phyloP scores from a whole-genome alignment of 1,284 basidiomycete species.

The Heterobasidion occidentale region DNA sequence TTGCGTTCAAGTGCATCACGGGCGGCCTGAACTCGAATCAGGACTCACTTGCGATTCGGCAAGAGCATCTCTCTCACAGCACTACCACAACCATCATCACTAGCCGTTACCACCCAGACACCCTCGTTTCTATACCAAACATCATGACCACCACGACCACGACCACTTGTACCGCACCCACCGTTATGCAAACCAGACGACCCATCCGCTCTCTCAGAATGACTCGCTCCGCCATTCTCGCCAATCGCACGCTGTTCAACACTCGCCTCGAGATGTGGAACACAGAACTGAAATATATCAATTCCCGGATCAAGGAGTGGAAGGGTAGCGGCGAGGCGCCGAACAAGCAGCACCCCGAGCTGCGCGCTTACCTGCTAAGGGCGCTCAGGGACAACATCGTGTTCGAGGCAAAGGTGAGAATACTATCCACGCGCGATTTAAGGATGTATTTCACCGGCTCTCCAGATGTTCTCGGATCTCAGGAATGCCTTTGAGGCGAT shows the following conservation, averaged over 20 bases:
- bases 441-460: not conserved
- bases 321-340: not conserved
- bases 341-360: not conserved
- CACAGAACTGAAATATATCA: not conserved
- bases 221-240: not conserved
- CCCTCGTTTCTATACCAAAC: not conserved
- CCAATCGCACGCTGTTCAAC: not conserved
- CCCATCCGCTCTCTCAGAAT: not conserved
- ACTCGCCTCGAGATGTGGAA: not conserved
- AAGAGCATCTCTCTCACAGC: no score
- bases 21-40: not conserved
- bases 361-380: conserved; percentile 1
- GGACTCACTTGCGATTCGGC: not conserved
- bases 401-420: not conserved
- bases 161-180: not conserved
- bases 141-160: not conserved
- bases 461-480: not conserved
- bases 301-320: not conserved
- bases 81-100: not conserved
- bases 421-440: not conserved
- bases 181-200: not conserved
- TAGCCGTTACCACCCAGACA: not conserved
- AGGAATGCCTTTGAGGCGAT: not conserved
- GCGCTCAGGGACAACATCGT: not conserved
- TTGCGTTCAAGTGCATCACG: no score